Base-by-base conservation (phyloP, 2,329 filamentous ascomycete genomes). In the Aspergillus sp. region DNA sequence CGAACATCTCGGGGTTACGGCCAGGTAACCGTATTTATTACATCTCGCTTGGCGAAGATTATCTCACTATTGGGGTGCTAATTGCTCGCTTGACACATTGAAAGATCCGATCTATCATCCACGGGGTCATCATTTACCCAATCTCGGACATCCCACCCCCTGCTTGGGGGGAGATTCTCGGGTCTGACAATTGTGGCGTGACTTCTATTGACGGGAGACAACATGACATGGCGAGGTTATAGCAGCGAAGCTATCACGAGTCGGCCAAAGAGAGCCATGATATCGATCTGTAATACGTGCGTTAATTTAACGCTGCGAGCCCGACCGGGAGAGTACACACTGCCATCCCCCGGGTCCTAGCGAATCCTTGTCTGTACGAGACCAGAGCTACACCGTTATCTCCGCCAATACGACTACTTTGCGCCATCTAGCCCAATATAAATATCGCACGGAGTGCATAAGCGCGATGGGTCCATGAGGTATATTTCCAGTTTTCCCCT, bases 131-230 rank as follows among this genome's bases (percentile, higher is more conserved):
- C 34, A 2, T 41, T 41, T 41, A 13, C 34, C 9, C 34, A 41
- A 41, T 41, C 34, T 41, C 15, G 34, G 34, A 41, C 34, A 28
- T 25, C 22, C 15, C 30, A 38, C n/a, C 34, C 34, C 34, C 38
- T 38, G 25, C 23, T n/a, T 11, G 19, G 30, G 30, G 17, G 25
- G 13, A 30, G n/a, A 7, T 28, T 38, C 23, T 22, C 9, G 4
- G 23, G 38, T 46, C 48, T 30, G 46, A 45, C 19, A 38, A 47
- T 54, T 38, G 45, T 63, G 61, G 61, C 54, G 54, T 60, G 59
- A 59, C 28, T 31, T 15, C 19, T 11, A 47, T 53, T 28, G n/a
- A 53, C 54, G 49, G 54, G 31, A 57, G 34, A 45, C 50, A 17
- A 41, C 59, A 54, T 61, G 28, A 54, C 28, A 34, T 28, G 34